These are phyloP conservation scores for Paramecium octaurelia DNA, from an alignment of 73 alveolate species.

Conservation along the genomic window DNA sequence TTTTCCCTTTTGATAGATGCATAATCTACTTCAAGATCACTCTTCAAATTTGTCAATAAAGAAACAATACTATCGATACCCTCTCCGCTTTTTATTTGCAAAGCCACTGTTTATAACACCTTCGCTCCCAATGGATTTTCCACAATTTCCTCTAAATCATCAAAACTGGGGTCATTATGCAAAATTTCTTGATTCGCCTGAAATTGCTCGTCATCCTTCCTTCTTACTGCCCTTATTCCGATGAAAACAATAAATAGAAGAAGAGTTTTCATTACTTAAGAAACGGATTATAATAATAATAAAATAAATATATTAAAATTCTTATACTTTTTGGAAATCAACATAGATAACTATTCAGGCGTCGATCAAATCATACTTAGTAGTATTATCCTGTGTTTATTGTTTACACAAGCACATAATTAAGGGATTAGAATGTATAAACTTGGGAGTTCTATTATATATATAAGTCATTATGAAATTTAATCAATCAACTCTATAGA, in stretches of 20 bases:
- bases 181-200: conserved; percentile 11
- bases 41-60: conserved; percentile 17
- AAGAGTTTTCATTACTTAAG: background rate
- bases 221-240: background rate
- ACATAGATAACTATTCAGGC: background rate
- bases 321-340: background rate
- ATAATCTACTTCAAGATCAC: conserved; percentile 25
- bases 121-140: conserved; percentile 42
- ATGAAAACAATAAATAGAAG: background rate
- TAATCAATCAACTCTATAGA: background rate
- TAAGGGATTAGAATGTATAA: background rate
- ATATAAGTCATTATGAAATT: background rate
- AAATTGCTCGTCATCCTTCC: background rate
- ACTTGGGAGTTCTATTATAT: background rate
- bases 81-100: conserved; percentile 1
- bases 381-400: no score
- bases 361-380: no score
- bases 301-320: background rate
- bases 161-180: conserved; percentile 43
- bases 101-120: conserved; percentile 25
- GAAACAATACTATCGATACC: conserved; percentile 33
- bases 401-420: background rate
- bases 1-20: background rate
- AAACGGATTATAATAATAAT: background rate
- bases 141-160: conserved; percentile 11